Evolutionary conservation across 2,329 filamentous ascomycete species (phyloP), one percentile per base, ranked within the genome.

Genomic region (Magnaporthiopsis rhizophila): DNA sequence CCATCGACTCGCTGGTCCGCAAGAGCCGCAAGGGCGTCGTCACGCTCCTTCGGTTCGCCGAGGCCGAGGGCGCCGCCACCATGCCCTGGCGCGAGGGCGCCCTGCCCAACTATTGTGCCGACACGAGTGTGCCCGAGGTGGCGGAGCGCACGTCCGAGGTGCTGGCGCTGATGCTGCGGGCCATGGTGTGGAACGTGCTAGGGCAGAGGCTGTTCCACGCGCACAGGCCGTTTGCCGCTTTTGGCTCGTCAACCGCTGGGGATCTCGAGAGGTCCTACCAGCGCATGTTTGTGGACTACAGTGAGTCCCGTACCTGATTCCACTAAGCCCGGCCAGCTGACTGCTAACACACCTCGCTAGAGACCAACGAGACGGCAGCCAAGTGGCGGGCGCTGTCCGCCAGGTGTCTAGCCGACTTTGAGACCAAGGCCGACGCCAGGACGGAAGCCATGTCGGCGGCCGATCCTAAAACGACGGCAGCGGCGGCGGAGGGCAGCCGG

Each of bases 341-440:
- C 30, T 38, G 58, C 58, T 60, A 13, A 60, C 30, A 38, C 13
- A 2, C 21, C 45, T 11, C 21, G 8, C 32, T 8, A 60, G 58
- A 36, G 26, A 60, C 58, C 21, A 34, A 30, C 30, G 30, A 32
- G 21, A n/a, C 7, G 58, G 58, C 58, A 4, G 58, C 58, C 26
- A 60, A 38, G 58, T 60, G 58, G 58, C 58, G 58, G 11, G 58
- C 58, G 12, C 30, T 60, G 32, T 18, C 58, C 4, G 58, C 58
- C 21, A 60, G 24, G 8, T n/a, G 58, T 18, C 58, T 60, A 6
- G 30, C 58, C 2, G 58, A 60, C 30, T 34, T 36, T 21, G 58
- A 60, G 45, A 11, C 45, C 58, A 38, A n/a, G 8, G 30, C 11
- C 13, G 58, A 32, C 24, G 45, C 45, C 45, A 45, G 15, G 6